A percentile compares a stretch with the other conserved stretches of the same genome.
Evolutionary conservation across 2,329 filamentous ascomycete genomes (phyloP).

Genomic region (Fusarium concolor): DNA sequence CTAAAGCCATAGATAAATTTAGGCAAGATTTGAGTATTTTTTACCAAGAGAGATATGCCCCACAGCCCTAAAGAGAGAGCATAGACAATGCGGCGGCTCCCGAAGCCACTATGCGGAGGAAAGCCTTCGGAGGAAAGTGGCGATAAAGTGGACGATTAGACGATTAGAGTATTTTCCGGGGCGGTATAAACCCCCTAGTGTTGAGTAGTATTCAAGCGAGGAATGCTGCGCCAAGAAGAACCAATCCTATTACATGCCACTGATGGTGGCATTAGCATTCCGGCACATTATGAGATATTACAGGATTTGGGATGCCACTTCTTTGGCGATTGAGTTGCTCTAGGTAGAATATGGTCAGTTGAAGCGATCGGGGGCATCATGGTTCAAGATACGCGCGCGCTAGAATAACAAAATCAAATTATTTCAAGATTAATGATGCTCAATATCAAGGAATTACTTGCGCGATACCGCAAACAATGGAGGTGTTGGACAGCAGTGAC

Average conservation of each 20-base stretch:
- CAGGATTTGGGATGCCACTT: not conserved
- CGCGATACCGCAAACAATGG: not conserved
- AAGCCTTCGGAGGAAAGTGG: not conserved
- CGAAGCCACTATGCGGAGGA: conserved; percentile 2
- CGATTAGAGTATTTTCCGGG: not conserved
- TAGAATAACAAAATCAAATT: not conserved
- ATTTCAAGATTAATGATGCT: not conserved
- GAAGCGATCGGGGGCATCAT: not conserved
- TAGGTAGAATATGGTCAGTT: too few species aligned
- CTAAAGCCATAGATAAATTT: too few species aligned
- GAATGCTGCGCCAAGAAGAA: too few species aligned
- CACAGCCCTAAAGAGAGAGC: too few species aligned
- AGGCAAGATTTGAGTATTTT: too few species aligned
- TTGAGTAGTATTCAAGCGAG: too few species aligned
- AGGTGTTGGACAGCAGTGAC: not conserved
- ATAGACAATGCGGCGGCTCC: conserved; percentile 5
- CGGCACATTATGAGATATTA: not conserved
- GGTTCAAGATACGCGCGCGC: not conserved
- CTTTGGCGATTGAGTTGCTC: too few species aligned
- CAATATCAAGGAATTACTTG: not conserved
- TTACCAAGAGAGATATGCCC: too few species aligned
- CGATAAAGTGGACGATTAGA: not conserved
- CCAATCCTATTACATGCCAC: conserved; percentile 20
- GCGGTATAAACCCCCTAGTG: not conserved
- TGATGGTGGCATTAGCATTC: not conserved